Evolutionary conservation across 306 rosid genomes (phyloP).

Genomic region (Potentilla sterilis): DNA sequence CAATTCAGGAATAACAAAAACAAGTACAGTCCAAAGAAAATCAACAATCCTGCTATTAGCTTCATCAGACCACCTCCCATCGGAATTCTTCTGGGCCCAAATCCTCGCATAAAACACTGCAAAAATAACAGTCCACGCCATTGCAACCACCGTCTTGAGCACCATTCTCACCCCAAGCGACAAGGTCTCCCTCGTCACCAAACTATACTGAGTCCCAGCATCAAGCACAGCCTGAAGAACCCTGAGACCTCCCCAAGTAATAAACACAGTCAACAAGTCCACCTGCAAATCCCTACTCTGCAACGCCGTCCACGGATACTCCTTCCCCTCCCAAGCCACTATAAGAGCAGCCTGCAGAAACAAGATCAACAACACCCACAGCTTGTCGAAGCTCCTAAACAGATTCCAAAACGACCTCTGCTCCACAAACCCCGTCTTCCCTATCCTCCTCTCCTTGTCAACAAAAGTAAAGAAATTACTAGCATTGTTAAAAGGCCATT

Average conservation of each 20-base stretch:
- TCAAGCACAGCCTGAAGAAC: conserved; percentile 82
- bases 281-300: conserved; percentile 57
- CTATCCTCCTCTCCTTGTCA: conserved; percentile 54
- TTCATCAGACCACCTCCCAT: conserved; percentile 54
- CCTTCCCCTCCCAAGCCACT: conserved; percentile 64
- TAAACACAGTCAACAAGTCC: conserved; percentile 66
- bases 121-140: conserved; percentile 72
- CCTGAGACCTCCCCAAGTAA: conserved; percentile 78
- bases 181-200: conserved; percentile 69
- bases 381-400: conserved; percentile 81
- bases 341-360: conserved; percentile 76
- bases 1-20: conserved; percentile 67
- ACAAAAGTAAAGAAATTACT: conserved; percentile 68
- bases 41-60: conserved; percentile 57
- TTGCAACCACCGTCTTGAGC: conserved; percentile 61
- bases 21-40: conserved; percentile 58
- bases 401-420: conserved; percentile 94
- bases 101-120: conserved; percentile 63
- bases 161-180: conserved; percentile 87
- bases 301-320: conserved; percentile 62
- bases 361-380: conserved; percentile 78
- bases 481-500: conserved; percentile 54
- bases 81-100: conserved; percentile 68
- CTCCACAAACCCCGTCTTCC: conserved; percentile 97
- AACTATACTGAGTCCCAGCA: conserved; percentile 93